phyloP scores from a whole-genome alignment of 139 green algal species.

The Asterochloris sp. region DNA sequence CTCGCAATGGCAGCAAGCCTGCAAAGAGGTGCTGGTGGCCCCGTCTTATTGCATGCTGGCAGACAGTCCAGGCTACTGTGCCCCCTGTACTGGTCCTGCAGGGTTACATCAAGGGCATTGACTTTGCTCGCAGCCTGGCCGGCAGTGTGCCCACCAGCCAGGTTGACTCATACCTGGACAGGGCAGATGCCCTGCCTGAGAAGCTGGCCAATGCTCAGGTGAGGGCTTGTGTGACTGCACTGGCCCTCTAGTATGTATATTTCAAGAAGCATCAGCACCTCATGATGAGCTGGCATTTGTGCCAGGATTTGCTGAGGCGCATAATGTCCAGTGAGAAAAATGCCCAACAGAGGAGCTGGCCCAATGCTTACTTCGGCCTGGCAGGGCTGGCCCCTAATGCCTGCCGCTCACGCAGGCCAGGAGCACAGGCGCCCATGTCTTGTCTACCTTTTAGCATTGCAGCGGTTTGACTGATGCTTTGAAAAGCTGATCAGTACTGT shows the following conservation, averaged over 20 bases:
- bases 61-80: background rate
- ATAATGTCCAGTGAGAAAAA: background rate
- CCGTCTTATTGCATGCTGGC: background rate
- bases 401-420: background rate
- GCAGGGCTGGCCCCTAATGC: background rate
- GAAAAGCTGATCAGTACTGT: background rate
- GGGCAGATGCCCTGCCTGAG: slow-evolving; percentile 27
- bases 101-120: slow-evolving; percentile 32
- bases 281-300: background rate
- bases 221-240: background rate
- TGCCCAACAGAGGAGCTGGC: background rate
- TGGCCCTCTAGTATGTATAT: background rate
- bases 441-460: background rate
- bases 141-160: slow-evolving; percentile 14
- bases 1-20: background rate
- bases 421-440: background rate
- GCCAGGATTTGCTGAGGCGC: background rate
- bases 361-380: background rate
- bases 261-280: background rate
- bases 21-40: background rate
- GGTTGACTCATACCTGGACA: slow-evolving; percentile 30
- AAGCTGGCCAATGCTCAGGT: slow-evolving; percentile 18
- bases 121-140: slow-evolving; percentile 41
- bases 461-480: background rate
- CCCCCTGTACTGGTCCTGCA: slow-evolving; percentile 7